Conservation (phyloP, 176 grass and related monocot genomes). For the Oryza australiensis region DNA sequence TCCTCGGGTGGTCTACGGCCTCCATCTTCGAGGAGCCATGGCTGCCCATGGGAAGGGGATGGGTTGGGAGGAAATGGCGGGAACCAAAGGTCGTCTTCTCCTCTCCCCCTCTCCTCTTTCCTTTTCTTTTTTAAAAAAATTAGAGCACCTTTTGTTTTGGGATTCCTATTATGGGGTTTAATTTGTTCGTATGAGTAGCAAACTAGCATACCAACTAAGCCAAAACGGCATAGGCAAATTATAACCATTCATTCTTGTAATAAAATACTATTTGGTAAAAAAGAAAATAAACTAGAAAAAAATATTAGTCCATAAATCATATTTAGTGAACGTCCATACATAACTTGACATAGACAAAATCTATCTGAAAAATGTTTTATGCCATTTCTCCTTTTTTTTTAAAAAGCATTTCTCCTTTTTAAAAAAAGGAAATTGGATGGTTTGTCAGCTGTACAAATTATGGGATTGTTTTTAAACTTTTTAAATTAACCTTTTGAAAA, state of each 20-base stretch:
- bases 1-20: constrained; percentile 19
- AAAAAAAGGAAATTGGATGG: no score
- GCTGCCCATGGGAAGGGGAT: constrained; percentile 8
- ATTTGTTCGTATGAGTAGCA: background rate
- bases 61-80: constrained; percentile 73
- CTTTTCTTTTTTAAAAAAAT: background rate
- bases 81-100: constrained; percentile 30
- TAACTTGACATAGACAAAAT: no score
- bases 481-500: no score
- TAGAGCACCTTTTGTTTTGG: background rate
- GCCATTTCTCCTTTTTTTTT: no score
- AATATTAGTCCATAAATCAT: no score
- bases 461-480: no score
- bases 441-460: no score
- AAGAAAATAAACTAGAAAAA: no score
- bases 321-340: no score
- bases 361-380: no score
- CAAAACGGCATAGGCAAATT: background rate
- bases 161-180: background rate
- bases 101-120: background rate
- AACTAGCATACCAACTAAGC: background rate
- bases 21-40: background rate
- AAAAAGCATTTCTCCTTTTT: no score
- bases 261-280: background rate
- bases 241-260: background rate